Percentiles rank a stretch among this genome's conserved stretches.
phyloP scores from a whole-genome alignment of 805 yeast species.

The Novakomyces olei region DNA sequence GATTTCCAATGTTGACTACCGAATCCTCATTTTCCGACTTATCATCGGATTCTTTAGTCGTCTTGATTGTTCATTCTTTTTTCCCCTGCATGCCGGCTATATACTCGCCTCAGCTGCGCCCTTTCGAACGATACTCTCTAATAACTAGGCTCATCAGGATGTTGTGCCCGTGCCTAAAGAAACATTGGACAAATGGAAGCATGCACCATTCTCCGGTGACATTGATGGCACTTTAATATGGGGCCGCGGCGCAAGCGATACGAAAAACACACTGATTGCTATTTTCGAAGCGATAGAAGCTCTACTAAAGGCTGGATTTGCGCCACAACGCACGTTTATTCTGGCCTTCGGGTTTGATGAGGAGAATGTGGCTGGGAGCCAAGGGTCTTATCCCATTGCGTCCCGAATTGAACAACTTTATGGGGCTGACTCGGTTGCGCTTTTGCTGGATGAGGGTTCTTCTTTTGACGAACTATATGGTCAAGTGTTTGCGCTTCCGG shows the following conservation, averaged over 20 bases:
- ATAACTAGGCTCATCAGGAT: slow-evolving; percentile 72
- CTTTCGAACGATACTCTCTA: no score
- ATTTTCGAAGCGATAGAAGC: slow-evolving; percentile 45
- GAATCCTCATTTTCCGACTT: no score
- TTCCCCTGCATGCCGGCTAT: no score
- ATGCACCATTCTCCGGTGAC: slow-evolving; percentile 44
- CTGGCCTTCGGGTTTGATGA: slow-evolving; percentile 62
- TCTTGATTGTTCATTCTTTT: no score
- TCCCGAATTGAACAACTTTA: slow-evolving; percentile 27
- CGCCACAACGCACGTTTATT: slow-evolving; percentile 40
- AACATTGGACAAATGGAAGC: slow-evolving; percentile 36
- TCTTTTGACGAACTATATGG: slow-evolving; percentile 20
- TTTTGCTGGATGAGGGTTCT: slow-evolving; percentile 54
- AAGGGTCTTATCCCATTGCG: slow-evolving; percentile 37
- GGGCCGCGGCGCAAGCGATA: slow-evolving; percentile 65
- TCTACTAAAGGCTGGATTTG: slow-evolving; percentile 28
- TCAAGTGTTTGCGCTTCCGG: slow-evolving; percentile 24
- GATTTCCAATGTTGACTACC: no score
- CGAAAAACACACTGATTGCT: slow-evolving; percentile 46
- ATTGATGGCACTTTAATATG: slow-evolving; percentile 44
- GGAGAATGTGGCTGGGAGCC: slow-evolving; percentile 41
- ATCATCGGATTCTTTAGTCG: no score
- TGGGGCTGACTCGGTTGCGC: slow-evolving; percentile 38
- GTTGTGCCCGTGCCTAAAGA: slow-evolving; percentile 51
- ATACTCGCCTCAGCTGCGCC: no score